phyloP scores from a whole-genome alignment of 106 monocot species.

The Dendrobium nobile region DNA sequence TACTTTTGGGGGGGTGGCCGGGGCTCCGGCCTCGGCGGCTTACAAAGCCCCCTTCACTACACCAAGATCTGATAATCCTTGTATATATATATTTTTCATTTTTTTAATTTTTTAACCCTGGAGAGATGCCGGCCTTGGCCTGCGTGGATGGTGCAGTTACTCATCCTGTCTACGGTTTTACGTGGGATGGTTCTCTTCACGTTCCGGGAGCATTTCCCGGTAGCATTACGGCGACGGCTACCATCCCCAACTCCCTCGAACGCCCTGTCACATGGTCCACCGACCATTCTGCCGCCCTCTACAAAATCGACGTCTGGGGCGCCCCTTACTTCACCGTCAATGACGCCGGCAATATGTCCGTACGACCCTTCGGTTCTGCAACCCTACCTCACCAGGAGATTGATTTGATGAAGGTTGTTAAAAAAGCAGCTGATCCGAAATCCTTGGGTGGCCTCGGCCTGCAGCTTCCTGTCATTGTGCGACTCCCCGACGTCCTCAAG shows the following conservation, averaged over 20 bases:
- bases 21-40: slow-evolving; percentile 99
- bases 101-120: slow-evolving; percentile 8
- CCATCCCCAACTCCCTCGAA: slow-evolving; percentile 1
- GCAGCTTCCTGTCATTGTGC: slow-evolving; percentile 71
- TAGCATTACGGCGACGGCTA: slow-evolving; percentile 30
- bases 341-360: slow-evolving; percentile 61
- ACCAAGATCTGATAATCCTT: slow-evolving; percentile 4
- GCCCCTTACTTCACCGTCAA: slow-evolving; percentile 89
- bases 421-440: slow-evolving; percentile 61
- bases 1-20: slow-evolving; percentile 98
- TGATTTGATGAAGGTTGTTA: slow-evolving; percentile 84
- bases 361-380: slow-evolving; percentile 47
- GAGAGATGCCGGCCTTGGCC: slow-evolving; percentile 83
- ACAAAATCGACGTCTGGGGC: slow-evolving; percentile 85
- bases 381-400: slow-evolving; percentile 81
- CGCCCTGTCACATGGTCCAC: slow-evolving; percentile 40
- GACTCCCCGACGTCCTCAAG: slow-evolving; percentile 84
- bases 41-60: slow-evolving; percentile 75
- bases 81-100: slow-evolving; percentile 7
- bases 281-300: slow-evolving; percentile 67
- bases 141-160: slow-evolving; percentile 58
- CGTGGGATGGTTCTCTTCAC: slow-evolving; percentile 63
- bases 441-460: slow-evolving; percentile 66
- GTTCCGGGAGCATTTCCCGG: slow-evolving; percentile 60
- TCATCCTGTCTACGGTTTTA: slow-evolving; percentile 35